Conservation (phyloP, 2,329 filamentous ascomycete genomes). For the Penicillium sp. region DNA sequence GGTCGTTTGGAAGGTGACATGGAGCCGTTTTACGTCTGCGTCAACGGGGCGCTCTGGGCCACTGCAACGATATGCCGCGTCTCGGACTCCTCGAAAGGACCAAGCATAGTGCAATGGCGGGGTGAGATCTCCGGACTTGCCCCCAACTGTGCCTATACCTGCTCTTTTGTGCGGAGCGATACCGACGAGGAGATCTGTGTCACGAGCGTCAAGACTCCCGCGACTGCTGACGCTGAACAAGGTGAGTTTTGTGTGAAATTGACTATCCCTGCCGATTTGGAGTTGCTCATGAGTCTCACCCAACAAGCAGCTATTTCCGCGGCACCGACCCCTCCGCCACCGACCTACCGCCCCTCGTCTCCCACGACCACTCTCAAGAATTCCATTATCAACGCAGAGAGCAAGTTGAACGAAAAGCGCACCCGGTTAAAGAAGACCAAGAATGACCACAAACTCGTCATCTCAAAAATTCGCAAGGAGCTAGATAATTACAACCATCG, state of each 20-base stretch:
- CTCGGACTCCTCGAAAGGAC: conserved; percentile 45
- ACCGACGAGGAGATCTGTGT: conserved; percentile 58
- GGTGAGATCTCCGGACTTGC: conserved; percentile 65
- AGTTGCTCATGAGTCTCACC: conserved; percentile 8
- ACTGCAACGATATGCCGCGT: conserved; percentile 55
- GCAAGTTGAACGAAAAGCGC: conserved; percentile 58
- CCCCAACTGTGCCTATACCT: conserved; percentile 62
- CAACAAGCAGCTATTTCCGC: conserved; percentile 31
- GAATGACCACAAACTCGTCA: conserved; percentile 59
- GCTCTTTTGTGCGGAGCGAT: conserved; percentile 59
- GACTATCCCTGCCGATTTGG: not conserved
- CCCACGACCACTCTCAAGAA: conserved; percentile 64
- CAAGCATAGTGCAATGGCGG: conserved; percentile 51
- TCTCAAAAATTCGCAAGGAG: conserved; percentile 60
- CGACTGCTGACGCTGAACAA: conserved; percentile 58
- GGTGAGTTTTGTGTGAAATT: conserved; percentile 39
- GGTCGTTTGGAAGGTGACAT: conserved; percentile 32
- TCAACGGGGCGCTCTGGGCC: conserved; percentile 65
- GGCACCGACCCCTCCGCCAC: conserved; percentile 52
- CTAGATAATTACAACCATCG: conserved; percentile 58
- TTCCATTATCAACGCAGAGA: conserved; percentile 61
- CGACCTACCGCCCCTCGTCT: conserved; percentile 60
- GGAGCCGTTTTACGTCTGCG: conserved; percentile 63
- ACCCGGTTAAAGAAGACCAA: conserved; percentile 58
- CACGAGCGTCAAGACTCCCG: conserved; percentile 61